Percentiles rank a stretch among this genome's conserved stretches.
phyloP scores from a whole-genome alignment of 2,329 filamentous ascomycete genomes.

The Penicillium thymicola region DNA sequence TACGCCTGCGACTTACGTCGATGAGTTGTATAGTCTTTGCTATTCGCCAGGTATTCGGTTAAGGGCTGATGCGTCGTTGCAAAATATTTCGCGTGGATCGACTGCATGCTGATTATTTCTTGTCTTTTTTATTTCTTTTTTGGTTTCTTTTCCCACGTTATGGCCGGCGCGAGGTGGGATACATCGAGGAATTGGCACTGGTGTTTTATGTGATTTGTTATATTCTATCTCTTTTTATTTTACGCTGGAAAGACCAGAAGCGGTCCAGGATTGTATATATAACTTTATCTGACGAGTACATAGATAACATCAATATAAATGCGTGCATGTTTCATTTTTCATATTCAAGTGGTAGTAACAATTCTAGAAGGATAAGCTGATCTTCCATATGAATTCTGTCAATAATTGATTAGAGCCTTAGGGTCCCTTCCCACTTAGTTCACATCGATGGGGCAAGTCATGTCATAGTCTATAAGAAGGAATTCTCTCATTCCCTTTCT shows the following conservation, averaged over 20 bases:
- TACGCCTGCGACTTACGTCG: conserved; percentile 44
- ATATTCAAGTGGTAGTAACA: background rate
- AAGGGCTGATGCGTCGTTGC: conserved; percentile 22
- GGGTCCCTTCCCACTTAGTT: no score
- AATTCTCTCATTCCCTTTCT: no score
- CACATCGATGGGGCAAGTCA: no score
- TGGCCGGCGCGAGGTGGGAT: background rate
- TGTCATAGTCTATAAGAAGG: no score
- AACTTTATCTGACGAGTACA: background rate
- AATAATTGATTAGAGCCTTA: no score
- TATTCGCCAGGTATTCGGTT: conserved; percentile 31
- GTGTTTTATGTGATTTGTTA: background rate
- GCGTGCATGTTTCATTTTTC: background rate
- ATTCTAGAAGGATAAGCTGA: no score
- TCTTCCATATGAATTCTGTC: no score
- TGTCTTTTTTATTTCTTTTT: background rate
- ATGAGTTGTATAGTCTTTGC: conserved; percentile 44
- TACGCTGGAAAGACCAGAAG: background rate
- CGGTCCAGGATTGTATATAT: background rate
- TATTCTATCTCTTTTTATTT: no score
- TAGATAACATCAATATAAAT: background rate
- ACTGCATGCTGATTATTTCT: background rate
- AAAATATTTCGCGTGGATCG: background rate
- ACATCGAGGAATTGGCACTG: background rate
- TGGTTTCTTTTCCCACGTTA: background rate